Evolutionary conservation across 1,284 basidiomycete species (phyloP).

Genomic region (Malassezia slooffiae): DNA sequence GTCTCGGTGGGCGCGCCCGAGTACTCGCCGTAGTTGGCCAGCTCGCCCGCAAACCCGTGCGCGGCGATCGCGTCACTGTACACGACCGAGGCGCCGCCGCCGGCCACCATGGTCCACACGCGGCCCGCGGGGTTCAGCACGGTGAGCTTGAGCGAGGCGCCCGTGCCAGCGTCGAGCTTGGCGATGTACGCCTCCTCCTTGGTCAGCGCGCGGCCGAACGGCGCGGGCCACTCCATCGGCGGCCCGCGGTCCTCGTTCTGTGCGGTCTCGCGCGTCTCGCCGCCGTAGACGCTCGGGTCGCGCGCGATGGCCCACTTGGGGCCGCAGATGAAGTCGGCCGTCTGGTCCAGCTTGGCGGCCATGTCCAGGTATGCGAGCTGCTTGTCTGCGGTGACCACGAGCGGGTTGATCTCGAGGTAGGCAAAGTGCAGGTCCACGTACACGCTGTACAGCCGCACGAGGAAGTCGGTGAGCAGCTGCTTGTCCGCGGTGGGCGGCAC

Average conservation of each 20-base stretch:
- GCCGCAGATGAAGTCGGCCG: constrained; percentile 93
- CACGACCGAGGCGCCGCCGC: constrained; percentile 65
- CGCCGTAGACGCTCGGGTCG: constrained; percentile 62
- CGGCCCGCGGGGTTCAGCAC: constrained; percentile 88
- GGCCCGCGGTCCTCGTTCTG: constrained; percentile 56
- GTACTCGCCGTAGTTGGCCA: constrained; percentile 99
- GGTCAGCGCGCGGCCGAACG: constrained; percentile 94
- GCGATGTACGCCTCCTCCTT: constrained; percentile 99
- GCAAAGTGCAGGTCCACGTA: constrained; percentile 78
- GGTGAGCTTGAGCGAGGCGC: constrained; percentile 94
- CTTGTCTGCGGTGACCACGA: constrained; percentile 80
- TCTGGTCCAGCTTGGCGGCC: constrained; percentile 96
- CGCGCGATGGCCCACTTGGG: constrained; percentile 98
- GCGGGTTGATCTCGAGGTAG: constrained; percentile 98
- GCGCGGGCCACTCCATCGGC: constrained; percentile 92
- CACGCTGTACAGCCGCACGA: constrained; percentile 86
- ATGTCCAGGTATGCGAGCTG: constrained; percentile 94
- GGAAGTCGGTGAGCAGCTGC: constrained; percentile 57
- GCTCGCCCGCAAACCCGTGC: constrained; percentile 88
- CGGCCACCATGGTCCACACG: constrained; percentile 99
- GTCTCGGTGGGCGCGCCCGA: constrained; percentile 95
- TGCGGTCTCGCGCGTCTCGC: constrained; percentile 44
- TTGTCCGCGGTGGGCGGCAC: constrained; percentile 33
- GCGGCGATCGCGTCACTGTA: constrained; percentile 87
- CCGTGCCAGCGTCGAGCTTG: constrained; percentile 90